A percentile compares a stretch with the other conserved stretches of the same genome.
phyloP scores from a whole-genome alignment of 1,139 yeast genomes.

The Scheffersomyces insectosa region DNA sequence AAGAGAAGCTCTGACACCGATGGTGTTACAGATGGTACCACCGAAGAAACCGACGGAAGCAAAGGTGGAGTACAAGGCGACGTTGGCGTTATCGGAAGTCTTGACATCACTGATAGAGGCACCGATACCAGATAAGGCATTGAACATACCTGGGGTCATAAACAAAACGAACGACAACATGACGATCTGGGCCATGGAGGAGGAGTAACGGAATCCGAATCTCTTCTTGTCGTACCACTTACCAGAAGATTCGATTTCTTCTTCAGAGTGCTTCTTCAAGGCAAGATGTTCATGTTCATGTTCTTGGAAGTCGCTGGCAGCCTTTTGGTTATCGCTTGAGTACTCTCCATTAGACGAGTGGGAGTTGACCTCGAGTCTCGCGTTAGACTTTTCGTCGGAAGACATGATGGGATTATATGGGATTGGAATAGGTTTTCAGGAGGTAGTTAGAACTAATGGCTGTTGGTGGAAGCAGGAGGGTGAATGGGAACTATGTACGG shows the following conservation, averaged over 20 bases:
- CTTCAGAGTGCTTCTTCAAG: constrained; percentile 27
- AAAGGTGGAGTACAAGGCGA: constrained; percentile 57
- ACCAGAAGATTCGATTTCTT: constrained; percentile 32
- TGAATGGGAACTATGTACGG: no score
- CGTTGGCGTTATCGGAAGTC: constrained; percentile 53
- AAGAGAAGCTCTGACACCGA: constrained; percentile 52
- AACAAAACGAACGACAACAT: constrained; percentile 52
- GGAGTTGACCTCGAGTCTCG: constrained; percentile 10
- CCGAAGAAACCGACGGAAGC: constrained; percentile 61
- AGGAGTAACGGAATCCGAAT: constrained; percentile 37
- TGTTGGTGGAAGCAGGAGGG: no score
- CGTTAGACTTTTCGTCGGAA: constrained; percentile 9
- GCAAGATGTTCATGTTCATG: constrained; percentile 22
- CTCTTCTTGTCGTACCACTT: constrained; percentile 42
- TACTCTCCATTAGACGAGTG: constrained; percentile 10
- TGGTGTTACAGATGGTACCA: constrained; percentile 56
- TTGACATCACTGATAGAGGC: constrained; percentile 41
- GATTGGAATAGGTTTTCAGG: no score
- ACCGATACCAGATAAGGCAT: constrained; percentile 58
- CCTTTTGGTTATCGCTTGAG: constrained; percentile 5
- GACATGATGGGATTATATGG: no score
- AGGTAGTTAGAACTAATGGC: no score
- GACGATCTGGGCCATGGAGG: constrained; percentile 45
- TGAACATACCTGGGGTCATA: constrained; percentile 60
- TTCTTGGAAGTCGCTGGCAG: constrained; percentile 5